phyloP scores from a whole-genome alignment of 768 basidiomycete species.

The Suillus spraguei region DNA sequence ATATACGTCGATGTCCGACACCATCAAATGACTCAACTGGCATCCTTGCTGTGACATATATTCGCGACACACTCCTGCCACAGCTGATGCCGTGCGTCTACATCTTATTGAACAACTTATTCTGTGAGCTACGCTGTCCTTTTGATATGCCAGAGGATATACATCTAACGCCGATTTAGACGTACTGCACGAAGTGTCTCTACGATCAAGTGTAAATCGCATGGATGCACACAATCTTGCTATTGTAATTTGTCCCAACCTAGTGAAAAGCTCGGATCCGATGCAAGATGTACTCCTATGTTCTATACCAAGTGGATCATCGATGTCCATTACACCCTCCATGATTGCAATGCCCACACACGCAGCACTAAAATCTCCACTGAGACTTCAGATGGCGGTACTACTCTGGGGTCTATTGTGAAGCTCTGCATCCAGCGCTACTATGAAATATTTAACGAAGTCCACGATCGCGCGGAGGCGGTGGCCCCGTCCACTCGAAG shows the following conservation, averaged over 20 bases:
- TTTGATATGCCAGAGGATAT: not conserved
- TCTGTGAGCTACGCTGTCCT: conserved; percentile 47
- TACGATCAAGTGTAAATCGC: conserved; percentile 63
- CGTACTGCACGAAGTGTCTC: conserved; percentile 77
- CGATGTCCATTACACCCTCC: conserved; percentile 33
- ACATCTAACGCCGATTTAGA: conserved; percentile 43
- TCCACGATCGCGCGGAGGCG: conserved; percentile 71
- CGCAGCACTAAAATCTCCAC: conserved; percentile 23
- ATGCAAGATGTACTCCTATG: conserved; percentile 77
- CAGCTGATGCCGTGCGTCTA: conserved; percentile 70
- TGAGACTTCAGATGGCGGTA: conserved; percentile 45
- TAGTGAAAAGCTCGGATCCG: conserved; percentile 70
- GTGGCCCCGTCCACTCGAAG: conserved; percentile 31
- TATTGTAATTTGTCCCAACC: conserved; percentile 78
- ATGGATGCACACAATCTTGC: conserved; percentile 88
- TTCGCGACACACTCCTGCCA: conserved; percentile 69
- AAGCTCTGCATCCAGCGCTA: conserved; percentile 81
- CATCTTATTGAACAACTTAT: conserved; percentile 70
- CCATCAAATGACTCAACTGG: conserved; percentile 55
- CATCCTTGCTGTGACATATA: conserved; percentile 60
- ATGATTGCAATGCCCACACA: conserved; percentile 9
- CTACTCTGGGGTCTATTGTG: conserved; percentile 71
- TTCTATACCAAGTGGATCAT: conserved; percentile 53
- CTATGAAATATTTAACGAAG: conserved; percentile 85
- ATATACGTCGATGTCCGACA: conserved; percentile 68